Base-by-base conservation (phyloP, 2,329 filamentous ascomycete species). In the Tolypocladium sp. region DNA sequence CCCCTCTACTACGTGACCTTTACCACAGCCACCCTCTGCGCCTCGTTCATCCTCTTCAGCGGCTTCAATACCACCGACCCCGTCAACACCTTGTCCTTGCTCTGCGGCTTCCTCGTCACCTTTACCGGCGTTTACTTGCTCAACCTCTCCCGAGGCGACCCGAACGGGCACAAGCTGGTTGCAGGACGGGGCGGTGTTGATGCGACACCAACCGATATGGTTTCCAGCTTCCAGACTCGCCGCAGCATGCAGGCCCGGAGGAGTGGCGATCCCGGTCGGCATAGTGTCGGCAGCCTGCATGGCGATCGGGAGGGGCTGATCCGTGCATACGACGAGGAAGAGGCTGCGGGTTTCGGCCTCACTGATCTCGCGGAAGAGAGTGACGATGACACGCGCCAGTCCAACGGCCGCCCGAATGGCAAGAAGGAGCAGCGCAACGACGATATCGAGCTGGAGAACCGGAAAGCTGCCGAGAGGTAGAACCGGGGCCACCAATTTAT, bases 1-100 rank as follows among this genome's bases (percentile, higher is more conserved):
- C 92, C 92, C 8, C 83, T 97, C 33, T 97, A 97, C 80, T 97
- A 97, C 74, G 93, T 97, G 57, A 96, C 92, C 2, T 97, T 97
- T 73, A 97, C 93, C 3, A 97, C 93, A 1, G 92, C 90, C 62
- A 97, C 93, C 9, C 86, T 97, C 49, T 89, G 90, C 73, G 93
- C 93, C 59, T 97, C 93, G 2, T 97, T 97, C 73, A 95, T 97
- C 69, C 87, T 97, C 57, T 97, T 96, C 78, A 86, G 87, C 67
- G 93, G 93, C 60, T 97, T 97, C 82, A 97, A 97, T 75, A 97
- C 93, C 4, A 91, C 90, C 55, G 91, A 96, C 67, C 82, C 88
- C 7, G 90, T 96, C 65, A 96, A 94, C 76, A 97, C 91, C 0
- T 86, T 97, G 60, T 97, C 93, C 4, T 82, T 97, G 17, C 82